Percentiles rank a stretch among this genome's conserved stretches.
Evolutionary conservation across 306 rosid species (phyloP).

Genomic region (Trifolium pratense): DNA sequence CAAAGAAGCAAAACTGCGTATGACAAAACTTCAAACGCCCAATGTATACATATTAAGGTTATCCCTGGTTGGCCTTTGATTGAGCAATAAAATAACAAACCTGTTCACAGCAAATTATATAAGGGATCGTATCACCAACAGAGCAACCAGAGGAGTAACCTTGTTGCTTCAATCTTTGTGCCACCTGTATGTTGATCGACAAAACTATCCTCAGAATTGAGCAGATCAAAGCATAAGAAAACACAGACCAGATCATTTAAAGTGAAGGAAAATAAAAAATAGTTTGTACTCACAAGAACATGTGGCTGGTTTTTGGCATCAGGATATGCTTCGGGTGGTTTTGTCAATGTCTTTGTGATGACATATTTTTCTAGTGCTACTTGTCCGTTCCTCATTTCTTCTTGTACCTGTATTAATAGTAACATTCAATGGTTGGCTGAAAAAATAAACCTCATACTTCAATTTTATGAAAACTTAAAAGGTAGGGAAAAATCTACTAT

Average conservation of each 20-base stretch:
- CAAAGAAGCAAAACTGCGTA: conserved; percentile 17
- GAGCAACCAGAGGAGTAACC: conserved; percentile 88
- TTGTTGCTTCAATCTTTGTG: conserved; percentile 87
- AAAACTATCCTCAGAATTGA: conserved; percentile 40
- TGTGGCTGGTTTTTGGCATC: conserved; percentile 99
- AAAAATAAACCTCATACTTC: conserved; percentile 32
- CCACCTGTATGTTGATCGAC: conserved; percentile 68
- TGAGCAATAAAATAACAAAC: conserved; percentile 52
- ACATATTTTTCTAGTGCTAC: conserved; percentile 84
- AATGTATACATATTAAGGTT: conserved; percentile 24
- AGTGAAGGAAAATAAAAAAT: conserved; percentile 22
- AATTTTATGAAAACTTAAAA: conserved; percentile 7
- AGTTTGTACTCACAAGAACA: conserved; percentile 72
- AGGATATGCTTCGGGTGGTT: conserved; percentile 93
- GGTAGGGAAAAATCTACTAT: conserved; percentile 1
- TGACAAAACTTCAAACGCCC: conserved; percentile 36
- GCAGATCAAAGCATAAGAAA: conserved; percentile 32
- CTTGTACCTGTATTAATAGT: conserved; percentile 71
- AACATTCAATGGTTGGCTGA: conserved; percentile 28
- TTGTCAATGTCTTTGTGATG: conserved; percentile 90
- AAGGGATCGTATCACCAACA: conserved; percentile 90
- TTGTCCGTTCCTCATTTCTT: conserved; percentile 89
- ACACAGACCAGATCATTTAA: conserved; percentile 14
- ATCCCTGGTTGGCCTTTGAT: conserved; percentile 35
- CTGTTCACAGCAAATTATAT: conserved; percentile 90